Base-by-base conservation (phyloP, 352 stramenopile genomes). In the Phytophthora nicotianae region DNA sequence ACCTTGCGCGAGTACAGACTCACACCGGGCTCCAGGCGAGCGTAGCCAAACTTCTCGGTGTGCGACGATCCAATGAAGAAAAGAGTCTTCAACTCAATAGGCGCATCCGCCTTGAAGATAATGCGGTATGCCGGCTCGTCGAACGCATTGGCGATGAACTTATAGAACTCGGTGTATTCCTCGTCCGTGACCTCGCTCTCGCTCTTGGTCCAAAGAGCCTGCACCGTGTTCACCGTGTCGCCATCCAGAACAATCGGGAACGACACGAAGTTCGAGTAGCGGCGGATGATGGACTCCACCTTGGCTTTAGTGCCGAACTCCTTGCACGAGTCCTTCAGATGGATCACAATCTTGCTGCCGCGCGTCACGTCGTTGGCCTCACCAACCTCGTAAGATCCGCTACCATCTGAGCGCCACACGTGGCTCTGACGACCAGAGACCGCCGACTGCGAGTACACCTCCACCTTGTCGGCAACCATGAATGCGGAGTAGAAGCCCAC, bases 401-500 rank as follows among this genome's bases (percentile, higher is more conserved):
- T 94, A 51, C 85, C 87, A 60, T 96, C 87, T 45, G 87, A 96
- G 20, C 75, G 64, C 87, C 87, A 96, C 23, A 93, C 46, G 60
- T 87, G 70, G 54, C 79, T 75, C 43, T 79, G 50, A 58, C 62
- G 68, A 43, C 77, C 79, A 8, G 78, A 49, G 19, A 81, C 55
- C 19, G 83, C 91, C 43, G 82, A 97, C 58, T 93, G 74, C 51
- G 89, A 92, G 48, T 87, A 87, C 8, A 99, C 97, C 52, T 98
- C 78, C 1, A 99, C 96, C 54, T 97, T 91, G 60, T 99, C 91
- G 20, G 93, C 93, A 1, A 99, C 97, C 98, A 99, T 99, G 68
- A 99, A 99, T 14, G 96, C 96, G 5, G 96, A 98, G 81, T 99
- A 99, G 69, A 99, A 99, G 14, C 98, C 98, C 24, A 99, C 98